A percentile compares a stretch with the other conserved stretches of the same genome.
Evolutionary conservation across 208 protist species (phyloP).

Genomic region (Trypanosoma brucei): DNA sequence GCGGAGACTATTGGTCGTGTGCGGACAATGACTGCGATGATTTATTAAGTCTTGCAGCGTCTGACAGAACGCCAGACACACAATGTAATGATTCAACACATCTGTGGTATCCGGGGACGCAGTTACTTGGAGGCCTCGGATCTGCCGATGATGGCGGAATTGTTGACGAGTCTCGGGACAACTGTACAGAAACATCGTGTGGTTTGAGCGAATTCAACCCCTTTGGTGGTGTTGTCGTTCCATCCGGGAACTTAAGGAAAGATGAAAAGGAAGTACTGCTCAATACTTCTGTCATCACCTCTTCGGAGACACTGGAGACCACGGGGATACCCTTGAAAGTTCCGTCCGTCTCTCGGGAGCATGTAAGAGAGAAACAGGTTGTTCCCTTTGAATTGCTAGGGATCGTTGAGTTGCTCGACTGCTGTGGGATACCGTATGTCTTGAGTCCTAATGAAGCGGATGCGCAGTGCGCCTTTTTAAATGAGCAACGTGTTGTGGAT

Average conservation of each 20-base stretch:
- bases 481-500: slow-evolving; percentile 72
- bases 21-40: slow-evolving; percentile 6
- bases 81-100: slow-evolving; percentile 5
- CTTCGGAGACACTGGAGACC: background rate
- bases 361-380: slow-evolving; percentile 1
- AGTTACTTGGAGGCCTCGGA: slow-evolving; percentile 2
- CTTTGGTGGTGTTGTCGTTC: too few species aligned
- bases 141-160: background rate
- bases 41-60: background rate
- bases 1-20: slow-evolving; percentile 6
- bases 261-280: too few species aligned
- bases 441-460: slow-evolving; percentile 90
- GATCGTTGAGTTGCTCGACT: slow-evolving; percentile 75
- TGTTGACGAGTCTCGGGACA: background rate
- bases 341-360: background rate
- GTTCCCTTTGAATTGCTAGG: slow-evolving; percentile 67
- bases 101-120: slow-evolving; percentile 42
- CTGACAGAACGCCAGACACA: background rate
- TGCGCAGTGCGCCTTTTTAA: slow-evolving; percentile 92
- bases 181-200: too few species aligned
- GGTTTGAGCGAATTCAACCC: too few species aligned
- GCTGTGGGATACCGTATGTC: slow-evolving; percentile 84
- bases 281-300: too few species aligned
- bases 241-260: too few species aligned
- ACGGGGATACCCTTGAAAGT: background rate